Conservation (phyloP, 305 asterid genomes). For the Fraxinus latifolia region DNA sequence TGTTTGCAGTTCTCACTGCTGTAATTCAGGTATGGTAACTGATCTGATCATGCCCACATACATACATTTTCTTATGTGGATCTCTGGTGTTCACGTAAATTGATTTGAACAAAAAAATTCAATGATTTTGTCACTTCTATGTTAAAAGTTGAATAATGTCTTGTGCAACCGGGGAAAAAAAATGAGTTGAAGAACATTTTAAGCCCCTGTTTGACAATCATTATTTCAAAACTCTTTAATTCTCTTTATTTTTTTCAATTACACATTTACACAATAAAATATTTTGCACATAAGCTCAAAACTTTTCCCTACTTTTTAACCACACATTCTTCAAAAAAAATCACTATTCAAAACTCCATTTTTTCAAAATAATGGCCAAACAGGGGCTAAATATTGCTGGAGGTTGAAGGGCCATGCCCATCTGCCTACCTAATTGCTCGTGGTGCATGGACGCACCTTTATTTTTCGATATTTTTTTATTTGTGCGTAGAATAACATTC, state of each 20-base stretch:
- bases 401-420: background rate
- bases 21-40: constrained; percentile 53
- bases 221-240: no score
- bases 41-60: background rate
- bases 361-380: no score
- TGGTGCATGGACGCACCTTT: background rate
- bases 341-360: no score
- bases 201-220: no score
- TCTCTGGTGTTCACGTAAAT: background rate
- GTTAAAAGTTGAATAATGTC: background rate
- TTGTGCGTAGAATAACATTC: background rate
- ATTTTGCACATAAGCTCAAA: no score
- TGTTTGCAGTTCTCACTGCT: constrained; percentile 65
- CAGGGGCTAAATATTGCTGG: background rate
- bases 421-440: background rate
- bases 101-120: background rate
- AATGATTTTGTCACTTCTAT: background rate
- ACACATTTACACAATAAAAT: no score
- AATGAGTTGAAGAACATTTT: background rate
- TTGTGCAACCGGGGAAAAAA: background rate
- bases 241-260: no score
- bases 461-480: background rate
- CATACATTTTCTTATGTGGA: background rate
- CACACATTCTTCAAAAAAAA: no score
- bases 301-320: no score